Base-by-base conservation (phyloP, 148 eudicot species). In the Tetragonia tetragonoides region DNA sequence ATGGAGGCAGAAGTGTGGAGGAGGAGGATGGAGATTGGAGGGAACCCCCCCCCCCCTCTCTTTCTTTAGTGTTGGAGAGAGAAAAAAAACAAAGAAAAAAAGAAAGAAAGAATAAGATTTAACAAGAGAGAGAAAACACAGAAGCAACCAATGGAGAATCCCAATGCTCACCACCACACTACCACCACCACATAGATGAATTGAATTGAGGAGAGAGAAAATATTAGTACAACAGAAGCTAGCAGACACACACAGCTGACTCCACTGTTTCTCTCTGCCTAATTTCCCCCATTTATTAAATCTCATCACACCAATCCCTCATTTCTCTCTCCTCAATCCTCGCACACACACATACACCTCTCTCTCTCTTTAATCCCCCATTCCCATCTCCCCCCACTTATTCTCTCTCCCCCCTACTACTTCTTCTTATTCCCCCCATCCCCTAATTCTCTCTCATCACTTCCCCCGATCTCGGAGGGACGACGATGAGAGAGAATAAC, bases 401-500 rank as follows among this genome's bases (percentile, higher is more conserved):
- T 20, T 23, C 9, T 21, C 11, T 42, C 3, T 5, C 3, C 20
- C 4, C 70, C 18, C 10, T 2, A 28, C 34, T 20, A n/a, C 73
- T 20, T 15, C 39, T 6, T 10, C 49, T 79, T 54, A 65, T 61
- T 44, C 70, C 56, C 37, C 42, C 34, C 21, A 56, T 59, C 85
- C 24, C 67, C 16, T 46, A 54, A 53, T 16, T 18, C 34, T 6
- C 28, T 42, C 5, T 49, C 74, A 23, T 57, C 17, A 21, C 10
- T 66, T 42, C 15, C 60, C 49, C 62, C 72, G 51, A 79, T 79
- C 73, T 69, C 76, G 77, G 42, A 73, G 47, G 53, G 49, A 46
- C 8, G 49, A 46, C 8, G 54, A 83, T 83, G 85, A 66, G 79
- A 78, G 85, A 82, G 70, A 78, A 7, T 18, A 68, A 77, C 6